phyloP scores from a whole-genome alignment of 176 grass and related monocot genomes.

The Zea luxurians region DNA sequence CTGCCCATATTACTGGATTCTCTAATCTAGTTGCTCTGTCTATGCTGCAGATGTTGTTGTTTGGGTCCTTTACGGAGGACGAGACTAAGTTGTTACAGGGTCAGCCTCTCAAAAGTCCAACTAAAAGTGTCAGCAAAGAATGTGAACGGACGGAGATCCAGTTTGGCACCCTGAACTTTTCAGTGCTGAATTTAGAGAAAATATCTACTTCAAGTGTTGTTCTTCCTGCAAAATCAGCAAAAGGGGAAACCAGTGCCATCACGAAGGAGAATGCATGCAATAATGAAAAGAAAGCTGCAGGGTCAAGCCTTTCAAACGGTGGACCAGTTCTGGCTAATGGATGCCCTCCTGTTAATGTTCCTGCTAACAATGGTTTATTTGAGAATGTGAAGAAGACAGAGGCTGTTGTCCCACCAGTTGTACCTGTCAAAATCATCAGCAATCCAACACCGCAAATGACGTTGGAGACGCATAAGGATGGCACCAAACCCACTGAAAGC shows the following conservation, averaged over 20 bases:
- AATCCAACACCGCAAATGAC: conserved; percentile 7
- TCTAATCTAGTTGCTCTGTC: conserved; percentile 6
- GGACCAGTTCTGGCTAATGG: conserved; percentile 53
- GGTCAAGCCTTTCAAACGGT: conserved; percentile 40
- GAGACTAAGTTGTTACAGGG: conserved; percentile 65
- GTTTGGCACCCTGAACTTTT: conserved; percentile 74
- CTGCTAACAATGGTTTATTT: conserved; percentile 38
- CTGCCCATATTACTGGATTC: neutral
- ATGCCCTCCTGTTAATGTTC: conserved; percentile 19
- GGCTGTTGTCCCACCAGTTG: conserved; percentile 23
- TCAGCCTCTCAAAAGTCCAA: conserved; percentile 17
- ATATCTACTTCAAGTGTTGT: conserved; percentile 29
- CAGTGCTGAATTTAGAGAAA: conserved; percentile 47
- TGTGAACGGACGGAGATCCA: conserved; percentile 53
- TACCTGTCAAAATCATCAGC: conserved; percentile 23
- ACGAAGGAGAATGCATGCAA: conserved; percentile 25
- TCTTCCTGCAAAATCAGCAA: conserved; percentile 45
- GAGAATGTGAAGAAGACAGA: conserved; percentile 33
- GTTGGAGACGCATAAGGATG: conserved; percentile 14
- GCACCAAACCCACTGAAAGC: conserved; percentile 4
- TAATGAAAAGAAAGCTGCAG: conserved; percentile 33
- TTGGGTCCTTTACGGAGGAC: conserved; percentile 81
- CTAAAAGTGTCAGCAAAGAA: conserved; percentile 30
- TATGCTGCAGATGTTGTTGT: conserved; percentile 60
- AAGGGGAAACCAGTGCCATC: conserved; percentile 17